These are phyloP conservation scores for Periconia sp. DNA, from an alignment of 2,329 filamentous ascomycete species.

Conservation along the genomic window DNA sequence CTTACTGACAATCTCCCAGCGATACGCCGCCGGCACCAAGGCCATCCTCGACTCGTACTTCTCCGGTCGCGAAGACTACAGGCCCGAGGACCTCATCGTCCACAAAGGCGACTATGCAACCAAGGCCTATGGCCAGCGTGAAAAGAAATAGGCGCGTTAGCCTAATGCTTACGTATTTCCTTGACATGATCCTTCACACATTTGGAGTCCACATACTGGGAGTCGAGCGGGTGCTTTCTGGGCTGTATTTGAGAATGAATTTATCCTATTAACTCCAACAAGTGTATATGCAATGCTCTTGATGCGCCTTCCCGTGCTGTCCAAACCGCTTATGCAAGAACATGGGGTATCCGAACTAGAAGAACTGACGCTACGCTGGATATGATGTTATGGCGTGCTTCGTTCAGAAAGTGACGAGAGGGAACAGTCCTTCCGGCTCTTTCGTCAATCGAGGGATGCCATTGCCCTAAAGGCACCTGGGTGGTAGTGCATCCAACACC, in stretches of 20 bases:
- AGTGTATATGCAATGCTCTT: too few species aligned
- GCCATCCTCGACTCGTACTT: conserved; percentile 91
- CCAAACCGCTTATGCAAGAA: too few species aligned
- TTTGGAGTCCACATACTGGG: too few species aligned
- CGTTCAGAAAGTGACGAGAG: too few species aligned
- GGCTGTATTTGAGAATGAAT: conserved; percentile 30
- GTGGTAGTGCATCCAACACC: too few species aligned
- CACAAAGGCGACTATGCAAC: conserved; percentile 91
- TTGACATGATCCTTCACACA: conserved; percentile 1
- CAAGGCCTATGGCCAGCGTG: conserved; percentile 84
- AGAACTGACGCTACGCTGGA: too few species aligned
- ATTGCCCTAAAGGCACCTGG: too few species aligned
- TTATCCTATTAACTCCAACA: conserved; percentile 29
- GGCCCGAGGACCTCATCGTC: conserved; percentile 88
- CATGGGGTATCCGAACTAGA: too few species aligned
- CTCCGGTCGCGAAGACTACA: conserved; percentile 85
- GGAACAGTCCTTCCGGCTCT: too few species aligned
- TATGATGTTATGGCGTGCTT: too few species aligned
- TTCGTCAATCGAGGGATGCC: too few species aligned
- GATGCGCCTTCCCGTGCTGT: too few species aligned
- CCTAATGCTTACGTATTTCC: conserved; percentile 5
- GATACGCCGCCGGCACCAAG: conserved; percentile 86
- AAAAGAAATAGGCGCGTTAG: conserved; percentile 49
- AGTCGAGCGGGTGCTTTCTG: conserved; percentile 10
- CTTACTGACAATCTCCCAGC: conserved; percentile 20